Base-by-base conservation (phyloP, 306 rosid genomes). In the Vigna unguiculata region DNA sequence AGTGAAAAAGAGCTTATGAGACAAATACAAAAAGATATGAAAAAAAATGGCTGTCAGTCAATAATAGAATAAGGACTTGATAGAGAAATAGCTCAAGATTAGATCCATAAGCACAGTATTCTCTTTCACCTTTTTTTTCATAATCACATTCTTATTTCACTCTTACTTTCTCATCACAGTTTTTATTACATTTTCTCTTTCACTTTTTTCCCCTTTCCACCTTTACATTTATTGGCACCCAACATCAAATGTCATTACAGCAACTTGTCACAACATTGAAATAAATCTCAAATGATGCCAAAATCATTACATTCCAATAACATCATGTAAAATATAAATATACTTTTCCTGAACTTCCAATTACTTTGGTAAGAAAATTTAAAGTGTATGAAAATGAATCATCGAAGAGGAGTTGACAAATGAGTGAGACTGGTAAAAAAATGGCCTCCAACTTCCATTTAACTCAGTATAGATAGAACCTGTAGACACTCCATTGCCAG, bases 291-390 rank as follows among this genome's bases (percentile, higher is more conserved):
- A 21, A 21, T 55, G 62, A 55, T 22, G 60, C 60, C 32, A 54
- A 54, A 54, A 54, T 20, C 30, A 20, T 54, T 54, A 21, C 68
- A 51, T 78, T 77, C 24, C 60, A 28, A 43, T 57, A 78, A 30
- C 53, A 75, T 61, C 9, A 7, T 40, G 48, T 24, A 67, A 40
- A n/a, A 54, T 45, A 2, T 9, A 53, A 19, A 3, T 45, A 69
- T 20, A 74, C 14, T 60, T 69, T 9, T 49, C 45, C 25, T 70
- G 14, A 55, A 22, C n/a, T 12, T 4, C 12, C 34, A 12, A 55
- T 22, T 17, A 58, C 28, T 58, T 69, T 60, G 4, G 7, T 28
- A 22, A 55, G 22, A 34, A 30, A 46, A 25, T 19, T 11, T 34
- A 16, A 8, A 11, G 43, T 13, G 47, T 20, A 0, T 43, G 24